phyloP scores from a whole-genome alignment of 805 yeast genomes.

The Debaryomyces prosopidis region DNA sequence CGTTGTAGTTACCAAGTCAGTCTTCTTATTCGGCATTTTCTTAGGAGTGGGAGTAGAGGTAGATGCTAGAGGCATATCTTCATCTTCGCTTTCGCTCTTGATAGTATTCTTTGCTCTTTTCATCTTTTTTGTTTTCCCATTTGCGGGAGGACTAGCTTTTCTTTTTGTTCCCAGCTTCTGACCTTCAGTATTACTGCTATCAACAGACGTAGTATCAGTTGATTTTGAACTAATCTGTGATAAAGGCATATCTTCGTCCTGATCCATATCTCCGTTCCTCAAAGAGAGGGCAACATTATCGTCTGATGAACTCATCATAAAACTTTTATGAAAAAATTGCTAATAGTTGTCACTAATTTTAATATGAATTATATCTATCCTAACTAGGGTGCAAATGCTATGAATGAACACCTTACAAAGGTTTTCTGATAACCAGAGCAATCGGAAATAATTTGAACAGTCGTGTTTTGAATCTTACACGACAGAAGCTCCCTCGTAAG shows the following conservation, averaged over 20 bases:
- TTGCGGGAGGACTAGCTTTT: not conserved
- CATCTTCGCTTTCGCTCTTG: slow-evolving; percentile 4
- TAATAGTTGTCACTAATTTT: too few relatives aligned
- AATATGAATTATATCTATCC: too few relatives aligned
- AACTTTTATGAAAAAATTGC: too few relatives aligned
- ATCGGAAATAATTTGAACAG: too few relatives aligned
- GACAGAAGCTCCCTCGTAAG: too few relatives aligned
- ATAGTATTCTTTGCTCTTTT: not conserved
- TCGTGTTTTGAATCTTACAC: too few relatives aligned
- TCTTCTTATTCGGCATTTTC: slow-evolving; percentile 3
- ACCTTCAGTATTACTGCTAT: slow-evolving; percentile 4
- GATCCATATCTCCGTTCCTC: slow-evolving; percentile 3
- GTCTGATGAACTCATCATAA: slow-evolving; percentile 22
- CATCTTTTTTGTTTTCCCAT: not conserved
- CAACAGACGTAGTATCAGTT: not conserved
- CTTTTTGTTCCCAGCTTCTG: slow-evolving; percentile 1
- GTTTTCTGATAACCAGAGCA: too few relatives aligned
- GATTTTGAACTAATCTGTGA: slow-evolving; percentile 3
- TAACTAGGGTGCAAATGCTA: too few relatives aligned
- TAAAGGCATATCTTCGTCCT: slow-evolving; percentile 10
- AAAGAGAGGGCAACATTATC: slow-evolving; percentile 20
- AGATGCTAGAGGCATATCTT: slow-evolving; percentile 1
- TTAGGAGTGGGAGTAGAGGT: slow-evolving; percentile 1
- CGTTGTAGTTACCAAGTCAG: slow-evolving; percentile 3
- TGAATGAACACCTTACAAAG: too few relatives aligned